phyloP scores from a whole-genome alignment of 768 basidiomycete species.

The Amanita jacksonii region DNA sequence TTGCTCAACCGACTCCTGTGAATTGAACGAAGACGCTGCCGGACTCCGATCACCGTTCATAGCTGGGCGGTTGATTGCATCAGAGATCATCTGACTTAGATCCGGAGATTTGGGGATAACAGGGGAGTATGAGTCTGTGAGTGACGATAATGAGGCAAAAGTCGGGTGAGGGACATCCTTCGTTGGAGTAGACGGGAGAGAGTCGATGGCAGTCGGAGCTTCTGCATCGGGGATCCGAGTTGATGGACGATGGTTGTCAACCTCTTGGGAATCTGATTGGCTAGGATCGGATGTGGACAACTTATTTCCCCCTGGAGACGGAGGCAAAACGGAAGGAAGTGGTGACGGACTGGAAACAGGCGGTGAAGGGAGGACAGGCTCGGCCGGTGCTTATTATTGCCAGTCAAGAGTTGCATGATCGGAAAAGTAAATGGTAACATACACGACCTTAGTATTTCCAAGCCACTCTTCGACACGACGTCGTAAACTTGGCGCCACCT shows the following conservation, averaged over 20 bases:
- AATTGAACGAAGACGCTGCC: slow-evolving; percentile 24
- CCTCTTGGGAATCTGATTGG: too few relatives aligned
- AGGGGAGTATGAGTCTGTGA: slow-evolving; percentile 9
- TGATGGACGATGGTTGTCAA: too few relatives aligned
- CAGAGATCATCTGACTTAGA: slow-evolving; percentile 10
- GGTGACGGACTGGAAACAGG: slow-evolving; percentile 21
- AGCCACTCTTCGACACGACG: background rate
- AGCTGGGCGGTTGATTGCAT: slow-evolving; percentile 7
- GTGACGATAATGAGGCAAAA: slow-evolving; percentile 21
- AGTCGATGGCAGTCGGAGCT: background rate
- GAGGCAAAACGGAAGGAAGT: background rate
- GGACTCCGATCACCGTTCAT: slow-evolving; percentile 1
- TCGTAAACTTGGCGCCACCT: slow-evolving; percentile 17
- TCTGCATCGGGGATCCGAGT: too few relatives aligned
- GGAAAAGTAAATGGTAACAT: background rate
- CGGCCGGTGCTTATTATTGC: background rate
- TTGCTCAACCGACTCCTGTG: slow-evolving; percentile 34
- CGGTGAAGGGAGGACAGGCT: slow-evolving; percentile 23
- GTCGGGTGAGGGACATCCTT: slow-evolving; percentile 10
- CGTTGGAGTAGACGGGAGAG: slow-evolving; percentile 12
- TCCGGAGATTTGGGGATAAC: slow-evolving; percentile 10
- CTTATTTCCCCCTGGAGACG: background rate
- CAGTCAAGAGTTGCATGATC: background rate
- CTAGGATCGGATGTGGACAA: too few relatives aligned
- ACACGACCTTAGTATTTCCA: background rate